Base-by-base conservation (phyloP, 768 basidiomycete genomes). In the Macrolepiota fuliginosa region DNA sequence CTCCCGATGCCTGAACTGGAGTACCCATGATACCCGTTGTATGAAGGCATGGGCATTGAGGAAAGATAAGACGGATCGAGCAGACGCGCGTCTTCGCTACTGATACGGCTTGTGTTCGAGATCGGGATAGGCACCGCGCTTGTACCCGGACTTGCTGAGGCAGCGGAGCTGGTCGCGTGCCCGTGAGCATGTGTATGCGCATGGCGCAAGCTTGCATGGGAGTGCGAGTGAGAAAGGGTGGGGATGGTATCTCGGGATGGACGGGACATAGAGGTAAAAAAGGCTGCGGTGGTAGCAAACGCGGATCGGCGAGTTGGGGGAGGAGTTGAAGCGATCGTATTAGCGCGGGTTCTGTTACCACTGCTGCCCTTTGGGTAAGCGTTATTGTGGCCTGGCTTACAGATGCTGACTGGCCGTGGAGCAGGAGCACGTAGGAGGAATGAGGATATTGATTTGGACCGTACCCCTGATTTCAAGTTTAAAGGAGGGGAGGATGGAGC, bases 11-110 rank as follows among this genome's bases (percentile, higher is more conserved):
- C 36, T 9, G 58, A 37, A 36, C 39, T n/a, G 49, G 49, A 57
- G 53, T 54, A 55, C 12, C 53, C 36, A 35, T 54, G n/a, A n/a
- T 22, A 36, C n/a, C 19, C 36, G 12, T 37, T 37, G 12, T 49
- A 42, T 2, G 17, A 27, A 17, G 60, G 13, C 10, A 49, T 15
- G 2, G 60, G 54, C 36, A 55, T 24, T 25, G 63, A 62, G 24
- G 63, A 60, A 19, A 61, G 62, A 50, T 66, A 66, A n/a, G 65
- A 64, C 32, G 65, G 65, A 37, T 66, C 65, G 19, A 66, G 63
- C 35, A 66, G 63, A 4, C 65, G 63, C 15, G 61, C 58, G 47
- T 64, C 58, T 45, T 66, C 65, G 54, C 36, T 45, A 35, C 51
- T 58, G 39, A 58, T 56, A 17, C 37, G 51, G 32, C 46, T 54